phyloP scores from a whole-genome alignment of 345 rosid species.

The Clarkia xantiana region DNA sequence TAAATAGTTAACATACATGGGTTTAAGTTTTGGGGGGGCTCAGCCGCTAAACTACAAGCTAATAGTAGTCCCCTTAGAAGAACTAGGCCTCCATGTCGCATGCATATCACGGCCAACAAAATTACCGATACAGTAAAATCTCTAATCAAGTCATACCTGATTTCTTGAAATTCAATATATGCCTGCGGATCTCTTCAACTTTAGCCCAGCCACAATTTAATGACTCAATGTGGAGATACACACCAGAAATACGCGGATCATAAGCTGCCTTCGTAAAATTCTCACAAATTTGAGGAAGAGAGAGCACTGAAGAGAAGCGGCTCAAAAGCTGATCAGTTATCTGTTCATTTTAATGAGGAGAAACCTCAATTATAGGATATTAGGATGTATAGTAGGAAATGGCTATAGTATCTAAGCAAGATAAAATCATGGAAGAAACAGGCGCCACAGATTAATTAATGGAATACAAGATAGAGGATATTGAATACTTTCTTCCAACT shows the following conservation, averaged over 20 bases:
- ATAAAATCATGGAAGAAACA: background rate
- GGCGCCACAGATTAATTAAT: no score
- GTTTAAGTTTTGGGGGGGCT: no score
- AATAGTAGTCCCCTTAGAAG: no score
- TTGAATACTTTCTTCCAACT: no score
- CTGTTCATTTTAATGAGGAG: conserved; percentile 28
- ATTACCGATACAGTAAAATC: background rate
- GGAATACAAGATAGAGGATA: no score
- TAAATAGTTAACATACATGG: no score
- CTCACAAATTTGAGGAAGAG: conserved; percentile 78
- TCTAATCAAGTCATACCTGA: no score
- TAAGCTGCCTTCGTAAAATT: conserved; percentile 79
- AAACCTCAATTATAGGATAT: conserved; percentile 7
- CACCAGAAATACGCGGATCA: conserved; percentile 84
- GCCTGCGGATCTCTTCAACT: conserved; percentile 82
- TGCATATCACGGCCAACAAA: background rate
- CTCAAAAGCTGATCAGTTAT: conserved; percentile 91
- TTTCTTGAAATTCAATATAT: conserved; percentile 72
- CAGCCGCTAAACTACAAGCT: no score
- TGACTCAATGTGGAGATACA: conserved; percentile 78
- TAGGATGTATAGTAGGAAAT: background rate
- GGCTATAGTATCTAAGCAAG: background rate
- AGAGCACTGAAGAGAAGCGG: conserved; percentile 74
- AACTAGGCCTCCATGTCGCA: background rate
- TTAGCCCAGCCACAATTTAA: conserved; percentile 91